These are phyloP conservation scores for Glycine latifolia DNA, from an alignment of 306 rosid genomes.

Conservation along the genomic window DNA sequence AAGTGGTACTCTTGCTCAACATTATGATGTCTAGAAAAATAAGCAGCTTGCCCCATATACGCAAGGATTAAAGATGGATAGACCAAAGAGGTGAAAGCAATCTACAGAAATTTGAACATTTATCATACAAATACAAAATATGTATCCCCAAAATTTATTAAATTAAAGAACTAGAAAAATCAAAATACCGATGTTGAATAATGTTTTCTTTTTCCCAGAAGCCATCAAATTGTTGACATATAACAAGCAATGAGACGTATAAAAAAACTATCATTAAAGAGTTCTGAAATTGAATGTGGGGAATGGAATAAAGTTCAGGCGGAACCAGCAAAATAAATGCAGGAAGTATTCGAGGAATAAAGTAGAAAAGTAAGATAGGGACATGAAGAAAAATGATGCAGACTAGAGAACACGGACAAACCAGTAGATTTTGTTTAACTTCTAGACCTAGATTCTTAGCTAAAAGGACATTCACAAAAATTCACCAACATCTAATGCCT, in stretches of 20 bases:
- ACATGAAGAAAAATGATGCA: not conserved
- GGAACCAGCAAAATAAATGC: not conserved
- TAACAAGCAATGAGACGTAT: not conserved
- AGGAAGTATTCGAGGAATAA: conserved; percentile 16
- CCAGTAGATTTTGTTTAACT: conserved; percentile 16
- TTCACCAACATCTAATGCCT: not conserved
- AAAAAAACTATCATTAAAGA: not conserved
- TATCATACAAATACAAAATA: conserved; percentile 19
- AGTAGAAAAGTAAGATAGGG: not conserved
- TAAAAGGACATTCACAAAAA: not conserved
- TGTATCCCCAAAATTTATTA: conserved; percentile 3
- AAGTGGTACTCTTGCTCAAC: conserved; percentile 43
- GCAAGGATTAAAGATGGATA: conserved; percentile 91
- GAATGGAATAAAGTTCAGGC: not conserved
- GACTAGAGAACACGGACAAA: conserved; percentile 16
- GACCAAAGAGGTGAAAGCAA: conserved; percentile 93
- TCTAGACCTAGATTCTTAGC: conserved; percentile 22
- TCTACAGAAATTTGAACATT: conserved; percentile 59
- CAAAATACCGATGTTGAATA: not conserved
- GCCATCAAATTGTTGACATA: not conserved
- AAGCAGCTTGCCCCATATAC: conserved; percentile 99
- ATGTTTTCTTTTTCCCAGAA: not conserved
- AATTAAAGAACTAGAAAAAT: not conserved
- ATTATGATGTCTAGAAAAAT: conserved; percentile 71
- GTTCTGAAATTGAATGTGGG: not conserved